Evolutionary conservation across 192 early-diverging fungal species (phyloP).

Genomic region (Umbelopsis isabellina): DNA sequence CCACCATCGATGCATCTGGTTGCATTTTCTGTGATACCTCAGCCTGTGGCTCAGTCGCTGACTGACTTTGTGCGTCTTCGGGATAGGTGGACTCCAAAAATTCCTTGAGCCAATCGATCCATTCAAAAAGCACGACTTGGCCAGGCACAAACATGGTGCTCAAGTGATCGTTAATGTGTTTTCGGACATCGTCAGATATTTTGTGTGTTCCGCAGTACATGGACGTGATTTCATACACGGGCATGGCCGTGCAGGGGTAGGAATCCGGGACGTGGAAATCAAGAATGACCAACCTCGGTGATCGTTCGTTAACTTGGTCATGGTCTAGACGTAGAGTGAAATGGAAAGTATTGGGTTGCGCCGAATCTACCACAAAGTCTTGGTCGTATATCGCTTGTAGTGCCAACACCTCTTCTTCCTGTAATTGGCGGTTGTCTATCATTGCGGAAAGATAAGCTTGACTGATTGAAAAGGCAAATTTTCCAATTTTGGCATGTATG

Average conservation of each 20-base stretch:
- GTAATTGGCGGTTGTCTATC: constrained; percentile 6
- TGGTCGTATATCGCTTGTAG: constrained; percentile 28
- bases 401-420: constrained; percentile 32
- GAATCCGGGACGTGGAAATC: constrained; percentile 49
- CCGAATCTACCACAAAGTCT: background rate
- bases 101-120: constrained; percentile 60
- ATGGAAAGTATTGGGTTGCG: background rate
- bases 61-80: background rate
- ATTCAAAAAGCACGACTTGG: constrained; percentile 71
- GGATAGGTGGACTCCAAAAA: constrained; percentile 46
- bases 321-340: constrained; percentile 36
- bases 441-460: background rate
- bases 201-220: constrained; percentile 56
- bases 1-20: background rate
- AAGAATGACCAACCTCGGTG: constrained; percentile 29
- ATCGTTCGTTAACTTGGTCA: constrained; percentile 15
- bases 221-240: constrained; percentile 55
- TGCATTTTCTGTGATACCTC: background rate
- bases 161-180: constrained; percentile 54
- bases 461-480: too few relatives aligned
- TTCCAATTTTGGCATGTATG: too few relatives aligned
- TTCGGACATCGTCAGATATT: constrained; percentile 42
- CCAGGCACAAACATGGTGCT: constrained; percentile 56
- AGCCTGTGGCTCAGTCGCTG: constrained; percentile 4
- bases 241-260: constrained; percentile 49